Conservation (phyloP, 2,329 filamentous ascomycete genomes). For the Trichoderma guizhouense region DNA sequence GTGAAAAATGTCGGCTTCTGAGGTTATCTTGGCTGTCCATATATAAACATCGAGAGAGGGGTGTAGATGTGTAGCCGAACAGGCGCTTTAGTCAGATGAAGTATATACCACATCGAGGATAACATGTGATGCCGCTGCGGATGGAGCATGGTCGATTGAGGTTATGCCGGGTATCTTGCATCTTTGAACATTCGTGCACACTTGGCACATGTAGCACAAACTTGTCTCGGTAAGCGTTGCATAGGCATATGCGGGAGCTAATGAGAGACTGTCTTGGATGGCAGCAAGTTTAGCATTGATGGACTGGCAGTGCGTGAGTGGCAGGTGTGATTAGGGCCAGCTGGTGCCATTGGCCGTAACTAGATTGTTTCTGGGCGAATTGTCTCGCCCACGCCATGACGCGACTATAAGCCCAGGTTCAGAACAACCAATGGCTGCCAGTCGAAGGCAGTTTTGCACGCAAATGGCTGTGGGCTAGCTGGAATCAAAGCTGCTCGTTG, state of each 20-base stretch:
- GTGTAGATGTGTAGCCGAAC: not conserved
- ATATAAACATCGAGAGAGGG: not conserved
- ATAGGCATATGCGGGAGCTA: not conserved
- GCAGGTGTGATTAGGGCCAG: not conserved
- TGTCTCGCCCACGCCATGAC: not conserved
- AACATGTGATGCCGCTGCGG: not conserved
- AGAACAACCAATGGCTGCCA: not conserved
- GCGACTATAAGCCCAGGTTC: not conserved
- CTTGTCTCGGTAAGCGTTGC: slow-evolving; percentile 4
- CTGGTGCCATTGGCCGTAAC: not conserved
- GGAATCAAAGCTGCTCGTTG: not conserved
- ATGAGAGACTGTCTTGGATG: slow-evolving; percentile 10
- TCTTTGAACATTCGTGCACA: not conserved
- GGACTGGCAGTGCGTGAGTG: not conserved
- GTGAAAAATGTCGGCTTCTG: not conserved
- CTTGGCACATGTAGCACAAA: not conserved
- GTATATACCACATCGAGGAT: not conserved
- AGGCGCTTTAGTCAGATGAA: not conserved
- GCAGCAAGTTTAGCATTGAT: not conserved
- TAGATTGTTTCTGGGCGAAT: not conserved
- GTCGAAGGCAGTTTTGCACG: not conserved
- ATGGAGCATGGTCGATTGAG: not conserved
- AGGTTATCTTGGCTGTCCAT: not conserved
- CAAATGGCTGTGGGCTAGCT: not conserved
- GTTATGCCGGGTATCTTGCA: not conserved